Evolutionary conservation across 345 rosid genomes (phyloP).

Genomic region (Pseudoturritis turrita): DNA sequence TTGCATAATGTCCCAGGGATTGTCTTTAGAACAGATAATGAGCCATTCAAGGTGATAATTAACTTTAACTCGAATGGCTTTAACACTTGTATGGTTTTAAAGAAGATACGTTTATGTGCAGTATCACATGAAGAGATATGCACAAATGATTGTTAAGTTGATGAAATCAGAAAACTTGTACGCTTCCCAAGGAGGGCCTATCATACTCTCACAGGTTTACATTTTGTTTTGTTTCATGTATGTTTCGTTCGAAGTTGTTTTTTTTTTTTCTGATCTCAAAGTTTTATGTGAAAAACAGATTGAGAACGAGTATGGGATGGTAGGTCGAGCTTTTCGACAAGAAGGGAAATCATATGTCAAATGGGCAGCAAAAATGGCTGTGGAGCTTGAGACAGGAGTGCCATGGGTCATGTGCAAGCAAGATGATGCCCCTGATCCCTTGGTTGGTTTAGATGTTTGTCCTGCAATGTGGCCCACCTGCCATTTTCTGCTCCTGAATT

Average conservation of each 20-base stretch:
- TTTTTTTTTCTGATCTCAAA: neutral
- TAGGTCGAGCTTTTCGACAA: conserved; percentile 46
- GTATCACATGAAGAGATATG: conserved; percentile 60
- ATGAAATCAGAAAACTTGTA: conserved; percentile 59
- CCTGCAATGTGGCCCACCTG: neutral
- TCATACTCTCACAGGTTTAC: conserved; percentile 74
- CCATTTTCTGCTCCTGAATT: neutral
- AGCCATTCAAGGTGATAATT: conserved; percentile 62
- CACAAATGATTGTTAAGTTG: conserved; percentile 52
- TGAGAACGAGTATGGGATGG: conserved; percentile 72
- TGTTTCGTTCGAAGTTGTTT: neutral
- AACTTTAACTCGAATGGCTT: neutral
- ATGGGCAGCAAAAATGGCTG: conserved; percentile 79
- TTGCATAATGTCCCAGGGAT: conserved; percentile 67
- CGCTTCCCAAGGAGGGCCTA: conserved; percentile 93
- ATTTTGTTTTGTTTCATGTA: neutral
- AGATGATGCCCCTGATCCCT: conserved; percentile 76
- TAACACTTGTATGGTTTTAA: neutral
- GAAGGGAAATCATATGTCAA: conserved; percentile 55
- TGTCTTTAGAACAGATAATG: conserved; percentile 67
- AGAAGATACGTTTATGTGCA: conserved; percentile 23
- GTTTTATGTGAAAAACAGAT: conserved; percentile 36
- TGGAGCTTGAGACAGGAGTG: conserved; percentile 66
- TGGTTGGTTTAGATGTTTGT: conserved; percentile 43
- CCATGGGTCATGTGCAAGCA: conserved; percentile 98